Evolutionary conservation across 352 stramenopile genomes (phyloP).

Genomic region (Thalassiosira exigua): DNA sequence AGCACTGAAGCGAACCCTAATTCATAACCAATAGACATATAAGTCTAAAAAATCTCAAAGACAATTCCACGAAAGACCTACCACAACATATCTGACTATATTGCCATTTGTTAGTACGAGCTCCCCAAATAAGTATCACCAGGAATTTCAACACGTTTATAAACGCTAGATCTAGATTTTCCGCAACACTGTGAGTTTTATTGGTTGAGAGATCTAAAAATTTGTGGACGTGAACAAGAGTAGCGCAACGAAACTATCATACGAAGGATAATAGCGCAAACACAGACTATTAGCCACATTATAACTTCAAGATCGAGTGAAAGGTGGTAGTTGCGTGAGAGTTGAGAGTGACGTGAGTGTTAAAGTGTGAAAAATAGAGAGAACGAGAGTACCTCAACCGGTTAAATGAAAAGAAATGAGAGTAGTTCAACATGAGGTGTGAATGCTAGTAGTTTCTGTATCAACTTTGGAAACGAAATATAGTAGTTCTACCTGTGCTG

Average conservation of each 20-base stretch:
- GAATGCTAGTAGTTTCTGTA: background rate
- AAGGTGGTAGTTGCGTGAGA: background rate
- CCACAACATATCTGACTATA: background rate
- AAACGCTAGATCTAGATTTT: constrained; percentile 6
- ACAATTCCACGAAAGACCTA: background rate
- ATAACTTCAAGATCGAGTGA: background rate
- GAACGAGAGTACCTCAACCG: constrained; percentile 2
- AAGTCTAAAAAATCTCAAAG: constrained; percentile 1
- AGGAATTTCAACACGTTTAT: constrained; percentile 6
- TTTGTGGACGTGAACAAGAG: background rate
- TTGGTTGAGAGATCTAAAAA: background rate
- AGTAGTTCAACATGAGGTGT: background rate
- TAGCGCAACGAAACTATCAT: background rate
- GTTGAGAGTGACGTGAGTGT: background rate
- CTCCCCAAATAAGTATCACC: constrained; percentile 1
- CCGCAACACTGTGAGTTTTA: background rate
- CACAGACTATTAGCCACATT: background rate
- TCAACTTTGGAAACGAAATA: background rate
- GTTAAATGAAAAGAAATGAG: background rate
- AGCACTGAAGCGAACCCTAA: background rate
- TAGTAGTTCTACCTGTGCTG: background rate
- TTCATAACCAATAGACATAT: background rate
- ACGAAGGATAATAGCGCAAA: background rate
- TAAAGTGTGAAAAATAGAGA: background rate
- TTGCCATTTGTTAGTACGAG: too few relatives aligned